Evolutionary conservation across 768 basidiomycete genomes (phyloP), one percentile per base, ranked within the genome.

Genomic region (Collybia mongolica): DNA sequence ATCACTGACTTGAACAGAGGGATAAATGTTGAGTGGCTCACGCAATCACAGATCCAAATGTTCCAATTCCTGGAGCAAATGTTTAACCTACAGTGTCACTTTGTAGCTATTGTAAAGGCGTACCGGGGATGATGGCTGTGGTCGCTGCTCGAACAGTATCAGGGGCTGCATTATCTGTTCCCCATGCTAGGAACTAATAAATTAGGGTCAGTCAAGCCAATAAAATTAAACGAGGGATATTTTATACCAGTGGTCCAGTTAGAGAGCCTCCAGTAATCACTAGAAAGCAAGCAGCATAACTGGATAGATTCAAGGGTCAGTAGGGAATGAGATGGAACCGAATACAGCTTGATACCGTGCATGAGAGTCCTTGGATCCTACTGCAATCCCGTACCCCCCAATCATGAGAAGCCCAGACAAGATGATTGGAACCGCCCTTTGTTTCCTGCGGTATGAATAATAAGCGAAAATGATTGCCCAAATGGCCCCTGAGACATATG

Each of bases 221-320:
- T 5, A 26, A 15, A 29, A 29, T 29, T 5, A 38, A 17, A 1
- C 18, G 7, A 28, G 45, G 9, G 20, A 14, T 39, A 19, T 17
- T 38, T 44, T 14, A 17, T 24, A 55, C 60, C 32, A 61, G 57
- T 5, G 76, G 76, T 1, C 69, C 76, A 39, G 64, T 61, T 7
- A 71, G 65, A 26, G 66, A 66, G 5, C 67, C 71, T 1, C 75
- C 76, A 20, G 69, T 63, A 19, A 77, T 55, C 2, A 65, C 67
- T 15, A 79, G 56, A 57, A 79, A 79, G 52, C 75, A 76, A 3
- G 76, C 75, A 2, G 70, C 75, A 60, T 79, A 77, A 52, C 76
- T 72, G 3, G 22, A 22, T 18, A 14, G 24, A 39, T 48, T 52
- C 22, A 36, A 58, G 59, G 11, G 48, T 32, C 11, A 14, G 3